Evolutionary conservation across 2,329 filamentous ascomycete species (phyloP), one percentile per base, ranked within the genome.

Genomic region (Verticillium dahliae): DNA sequence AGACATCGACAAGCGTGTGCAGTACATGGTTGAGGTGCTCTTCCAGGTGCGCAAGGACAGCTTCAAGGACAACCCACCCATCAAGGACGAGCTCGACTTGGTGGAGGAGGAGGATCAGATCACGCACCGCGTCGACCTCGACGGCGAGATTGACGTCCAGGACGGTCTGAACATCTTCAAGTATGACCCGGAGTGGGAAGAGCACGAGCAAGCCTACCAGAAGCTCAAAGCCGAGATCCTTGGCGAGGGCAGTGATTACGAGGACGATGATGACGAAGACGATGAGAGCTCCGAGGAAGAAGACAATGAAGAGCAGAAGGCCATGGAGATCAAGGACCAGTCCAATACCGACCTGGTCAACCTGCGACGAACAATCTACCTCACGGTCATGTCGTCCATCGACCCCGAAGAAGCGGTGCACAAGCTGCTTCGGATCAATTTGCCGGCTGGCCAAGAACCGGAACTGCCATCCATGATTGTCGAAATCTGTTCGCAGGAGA

Each of bases 31-130:
- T 62, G 95, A 99, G 74, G 95, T 98, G 6, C 78, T 99, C 54
- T 99, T 99, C 74, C 93, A 99, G 77, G 90, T 97, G 61, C 86
- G 95, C 65, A 97, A 97, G 76, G 94, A 98, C 76, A 90, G 90
- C 69, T 99, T 96, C 81, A 97, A 97, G 79, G 92, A 98, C 70
- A 92, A 98, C 69, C 92, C 89, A 18, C 89, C 92, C 0, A 81
- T 98, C 69, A 93, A 88, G 74, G 93, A 97, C 72, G 95, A 99
- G 73, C 80, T 99, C 62, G 95, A 99, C 75, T 76, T 99, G 56
- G 91, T 99, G 9, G 94, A 98, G 76, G 95, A 99, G 75, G 94
- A 98, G 74, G 95, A 99, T 71, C 95, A 98, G 73, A 96, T 98
- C 69, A 98, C 95, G 1, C 95, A 99, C 76, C 85, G 87, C 61